Evolutionary conservation across 2,329 filamentous ascomycete genomes (phyloP), one percentile per base, ranked within the genome.

Genomic region (Arachnomyces sp.): DNA sequence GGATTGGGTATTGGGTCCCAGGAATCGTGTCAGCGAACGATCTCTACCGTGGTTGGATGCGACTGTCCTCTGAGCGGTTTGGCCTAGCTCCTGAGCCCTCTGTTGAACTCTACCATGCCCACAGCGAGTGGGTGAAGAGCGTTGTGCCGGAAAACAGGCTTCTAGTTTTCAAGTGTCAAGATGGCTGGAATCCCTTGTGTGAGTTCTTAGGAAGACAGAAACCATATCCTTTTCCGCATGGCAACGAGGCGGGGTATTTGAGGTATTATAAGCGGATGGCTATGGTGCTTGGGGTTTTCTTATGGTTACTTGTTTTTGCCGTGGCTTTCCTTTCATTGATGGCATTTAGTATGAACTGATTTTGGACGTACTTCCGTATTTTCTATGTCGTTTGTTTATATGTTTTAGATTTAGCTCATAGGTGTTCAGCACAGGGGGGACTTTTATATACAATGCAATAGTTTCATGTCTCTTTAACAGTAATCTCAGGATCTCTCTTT

Each of bases 1-100:
- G 46, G 44, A 28, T 48, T 25, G 46, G 46, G 12, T 48, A 48
- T 38, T 48, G 46, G 46, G 44, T 48, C 15, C 44, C 46, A 2
- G 44, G 41, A 9, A 40, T 48, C 1, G 41, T 48, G 15, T 37
- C 46, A 4, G 46, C 46, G 7, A 48, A 48, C 29, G 46, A 48
- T 37, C 44, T 48, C 38, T 25, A 25, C 20, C 20, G 20, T 9
- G 20, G 20, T 25, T 25, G 20, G 20, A 25, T 25, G 20, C 20
- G 20, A 25, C 20, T 25, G 9, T 5, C 20, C 5, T 25, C 20
- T 25, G 20, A 25, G 9, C 20, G 20, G 9, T 25, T 25, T 25
- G 20, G 20, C 9, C 9, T 25, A 25, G 20, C 20, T 9, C 20
- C 44, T 9, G 46, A 48, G 41, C 44, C 38, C 15, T 48, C 46